Percentiles rank a stretch among this genome's conserved stretches.
Evolutionary conservation across 2,329 filamentous ascomycete species (phyloP).

Genomic region (Ophidiomyces ophidiicola): DNA sequence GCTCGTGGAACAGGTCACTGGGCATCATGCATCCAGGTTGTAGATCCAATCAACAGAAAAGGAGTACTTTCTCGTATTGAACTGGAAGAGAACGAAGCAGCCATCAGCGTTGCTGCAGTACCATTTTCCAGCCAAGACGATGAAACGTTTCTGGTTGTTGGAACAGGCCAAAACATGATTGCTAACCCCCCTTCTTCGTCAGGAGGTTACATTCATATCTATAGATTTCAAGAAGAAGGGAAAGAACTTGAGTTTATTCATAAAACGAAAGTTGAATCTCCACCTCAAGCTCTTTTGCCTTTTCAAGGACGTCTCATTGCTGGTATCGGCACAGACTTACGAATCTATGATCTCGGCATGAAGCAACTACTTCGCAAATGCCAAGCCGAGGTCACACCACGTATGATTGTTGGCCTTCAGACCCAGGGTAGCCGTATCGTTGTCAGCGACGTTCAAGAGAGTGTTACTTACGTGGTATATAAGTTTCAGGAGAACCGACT

Average conservation of each 20-base stretch:
- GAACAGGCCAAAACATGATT: constrained; percentile 81
- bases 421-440: constrained; percentile 85
- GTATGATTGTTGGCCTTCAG: constrained; percentile 76
- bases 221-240: constrained; percentile 79
- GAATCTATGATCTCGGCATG: constrained; percentile 87
- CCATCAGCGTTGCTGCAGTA: constrained; percentile 72
- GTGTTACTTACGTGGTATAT: constrained; percentile 83
- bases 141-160: constrained; percentile 84
- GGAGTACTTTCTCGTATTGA: constrained; percentile 65
- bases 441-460: constrained; percentile 85
- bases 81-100: constrained; percentile 78
- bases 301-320: constrained; percentile 85
- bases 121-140: constrained; percentile 80
- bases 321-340: constrained; percentile 70
- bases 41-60: constrained; percentile 71
- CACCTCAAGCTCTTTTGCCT: constrained; percentile 74
- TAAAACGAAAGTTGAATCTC: constrained; percentile 84
- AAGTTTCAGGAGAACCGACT: constrained; percentile 83
- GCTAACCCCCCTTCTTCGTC: constrained; percentile 63
- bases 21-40: constrained; percentile 88
- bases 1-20: constrained; percentile 72
- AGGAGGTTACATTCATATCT: constrained; percentile 81
- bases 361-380: constrained; percentile 85
- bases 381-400: constrained; percentile 64
- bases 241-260: constrained; percentile 85